phyloP scores from a whole-genome alignment of 2,329 filamentous ascomycete genomes.

The Aphanoascus verrucosus region DNA sequence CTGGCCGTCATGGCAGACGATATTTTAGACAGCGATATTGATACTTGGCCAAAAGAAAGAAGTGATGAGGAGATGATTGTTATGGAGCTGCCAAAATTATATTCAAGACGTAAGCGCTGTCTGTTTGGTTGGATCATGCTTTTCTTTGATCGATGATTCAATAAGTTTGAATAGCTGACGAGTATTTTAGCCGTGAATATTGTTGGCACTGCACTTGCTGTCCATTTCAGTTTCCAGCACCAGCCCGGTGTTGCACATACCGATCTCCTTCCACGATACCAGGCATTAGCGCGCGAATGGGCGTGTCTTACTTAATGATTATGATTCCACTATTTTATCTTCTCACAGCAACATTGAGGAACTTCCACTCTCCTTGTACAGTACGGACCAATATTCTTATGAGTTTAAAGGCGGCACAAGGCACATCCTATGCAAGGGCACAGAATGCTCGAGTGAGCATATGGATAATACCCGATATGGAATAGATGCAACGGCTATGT shows the following conservation, averaged over 20 bases:
- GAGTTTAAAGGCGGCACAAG: no score
- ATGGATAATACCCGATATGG: no score
- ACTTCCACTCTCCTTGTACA: no score
- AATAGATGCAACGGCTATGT: no score
- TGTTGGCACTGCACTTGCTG: background rate
- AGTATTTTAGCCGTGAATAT: background rate
- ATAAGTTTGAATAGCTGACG: background rate
- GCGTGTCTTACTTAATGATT: background rate
- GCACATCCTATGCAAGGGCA: no score
- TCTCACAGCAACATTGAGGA: background rate
- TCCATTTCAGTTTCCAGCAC: conserved; percentile 3
- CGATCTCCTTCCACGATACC: background rate
- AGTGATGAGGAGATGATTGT: conserved; percentile 6
- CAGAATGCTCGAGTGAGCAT: no score
- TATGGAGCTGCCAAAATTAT: background rate
- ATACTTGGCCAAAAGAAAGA: background rate
- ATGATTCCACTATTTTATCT: background rate
- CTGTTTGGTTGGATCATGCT: background rate
- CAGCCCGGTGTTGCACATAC: background rate
- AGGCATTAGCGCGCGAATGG: background rate
- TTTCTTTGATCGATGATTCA: background rate
- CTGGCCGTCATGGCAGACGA: conserved; percentile 2
- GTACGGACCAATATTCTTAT: no score
- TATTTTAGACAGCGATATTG: conserved; percentile 1
- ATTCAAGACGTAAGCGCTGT: background rate